These are phyloP conservation scores for Suillus plorans DNA, from an alignment of 768 basidiomycete species.

Conservation along the genomic window DNA sequence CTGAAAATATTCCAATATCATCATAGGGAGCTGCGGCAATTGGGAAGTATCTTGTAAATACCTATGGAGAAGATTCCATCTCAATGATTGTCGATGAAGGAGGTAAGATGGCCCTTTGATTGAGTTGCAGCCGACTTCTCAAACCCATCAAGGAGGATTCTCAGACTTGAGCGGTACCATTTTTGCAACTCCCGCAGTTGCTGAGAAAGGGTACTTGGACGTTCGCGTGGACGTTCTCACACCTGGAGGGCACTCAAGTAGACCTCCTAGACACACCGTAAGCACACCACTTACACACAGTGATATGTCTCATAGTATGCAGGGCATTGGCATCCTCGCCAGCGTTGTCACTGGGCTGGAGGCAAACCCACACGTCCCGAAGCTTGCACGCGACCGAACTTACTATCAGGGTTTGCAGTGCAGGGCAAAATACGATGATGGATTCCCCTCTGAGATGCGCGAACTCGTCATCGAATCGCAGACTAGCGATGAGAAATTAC, in stretches of 20 bases:
- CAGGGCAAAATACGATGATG: slow-evolving; percentile 38
- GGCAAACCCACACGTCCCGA: slow-evolving; percentile 38
- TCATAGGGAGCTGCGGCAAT: slow-evolving; percentile 43
- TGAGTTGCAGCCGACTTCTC: neutral
- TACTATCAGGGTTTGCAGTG: slow-evolving; percentile 40
- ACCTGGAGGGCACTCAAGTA: slow-evolving; percentile 55
- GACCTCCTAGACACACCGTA: slow-evolving; percentile 53
- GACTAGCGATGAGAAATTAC: slow-evolving; percentile 20
- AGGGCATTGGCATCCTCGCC: slow-evolving; percentile 53
- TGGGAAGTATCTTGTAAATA: slow-evolving; percentile 37
- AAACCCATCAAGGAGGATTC: slow-evolving; percentile 26
- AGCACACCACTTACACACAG: slow-evolving; percentile 4
- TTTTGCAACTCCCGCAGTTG: slow-evolving; percentile 31
- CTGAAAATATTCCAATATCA: neutral
- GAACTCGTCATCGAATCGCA: slow-evolving; percentile 23
- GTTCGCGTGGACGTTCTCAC: slow-evolving; percentile 42
- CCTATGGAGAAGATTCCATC: slow-evolving; percentile 50
- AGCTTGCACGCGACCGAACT: slow-evolving; percentile 25
- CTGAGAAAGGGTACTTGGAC: slow-evolving; percentile 46
- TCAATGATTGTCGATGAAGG: slow-evolving; percentile 63
- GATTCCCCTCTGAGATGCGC: slow-evolving; percentile 26
- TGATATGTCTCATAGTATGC: slow-evolving; percentile 3
- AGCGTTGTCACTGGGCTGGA: slow-evolving; percentile 47
- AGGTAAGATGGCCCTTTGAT: slow-evolving; percentile 26
- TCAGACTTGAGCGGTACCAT: slow-evolving; percentile 26